Evolutionary conservation across 2,329 filamentous ascomycete species (phyloP).

Genomic region (Colletotrichum tamarilloi): DNA sequence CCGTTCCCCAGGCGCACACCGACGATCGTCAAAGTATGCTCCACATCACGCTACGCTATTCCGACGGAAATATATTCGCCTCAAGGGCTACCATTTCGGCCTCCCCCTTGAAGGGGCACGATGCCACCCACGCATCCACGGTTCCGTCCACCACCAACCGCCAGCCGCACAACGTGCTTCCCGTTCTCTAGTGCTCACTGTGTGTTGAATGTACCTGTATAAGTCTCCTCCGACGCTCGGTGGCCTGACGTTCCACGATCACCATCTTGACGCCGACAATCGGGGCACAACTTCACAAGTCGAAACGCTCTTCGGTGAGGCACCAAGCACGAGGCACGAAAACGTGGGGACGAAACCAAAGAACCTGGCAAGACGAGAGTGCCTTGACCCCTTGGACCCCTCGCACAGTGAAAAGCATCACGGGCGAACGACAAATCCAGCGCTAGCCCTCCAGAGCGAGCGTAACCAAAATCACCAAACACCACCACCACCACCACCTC

Average conservation of each 20-base stretch:
- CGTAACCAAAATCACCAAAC: neutral
- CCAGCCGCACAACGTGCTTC: neutral
- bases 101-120: neutral
- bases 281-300: neutral
- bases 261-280: conserved; percentile 7
- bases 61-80: conserved; percentile 12
- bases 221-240: conserved; percentile 4
- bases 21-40: conserved; percentile 21
- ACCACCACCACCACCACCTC: neutral
- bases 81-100: neutral
- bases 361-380: conserved; percentile 14
- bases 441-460: neutral
- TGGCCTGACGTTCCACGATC: conserved; percentile 7
- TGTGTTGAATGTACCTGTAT: neutral
- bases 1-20: conserved; percentile 12
- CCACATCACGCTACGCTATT: conserved; percentile 3
- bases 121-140: neutral
- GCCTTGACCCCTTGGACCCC: conserved; percentile 20
- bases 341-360: conserved; percentile 23
- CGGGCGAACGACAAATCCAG: neutral
- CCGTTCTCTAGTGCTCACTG: neutral
- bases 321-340: conserved; percentile 1
- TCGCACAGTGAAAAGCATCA: conserved; percentile 25
- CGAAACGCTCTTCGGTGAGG: conserved; percentile 1
- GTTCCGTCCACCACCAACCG: neutral